These are phyloP conservation scores for Entomortierella lignicola DNA, from an alignment of 192 early-diverging fungal genomes.

Conservation along the genomic window DNA sequence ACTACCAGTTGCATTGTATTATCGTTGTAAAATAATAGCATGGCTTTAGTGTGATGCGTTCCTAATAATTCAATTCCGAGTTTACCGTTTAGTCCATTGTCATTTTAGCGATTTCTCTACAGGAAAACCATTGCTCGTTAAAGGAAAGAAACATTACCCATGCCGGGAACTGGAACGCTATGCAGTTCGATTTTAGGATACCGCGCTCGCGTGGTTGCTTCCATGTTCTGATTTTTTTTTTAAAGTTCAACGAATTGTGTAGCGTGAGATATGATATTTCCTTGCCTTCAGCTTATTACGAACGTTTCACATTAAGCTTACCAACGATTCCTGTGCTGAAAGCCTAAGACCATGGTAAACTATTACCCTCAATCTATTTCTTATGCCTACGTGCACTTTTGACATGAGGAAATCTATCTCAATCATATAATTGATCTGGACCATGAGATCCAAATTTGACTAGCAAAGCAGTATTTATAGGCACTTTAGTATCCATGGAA, in stretches of 20 bases:
- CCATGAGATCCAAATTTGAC: constrained; percentile 41
- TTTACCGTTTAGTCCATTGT: too few species aligned
- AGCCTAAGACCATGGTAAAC: constrained; percentile 37
- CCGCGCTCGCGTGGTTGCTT: constrained; percentile 1
- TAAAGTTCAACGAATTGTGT: neutral
- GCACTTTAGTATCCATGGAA: neutral
- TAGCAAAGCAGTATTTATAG: neutral
- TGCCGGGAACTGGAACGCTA: constrained; percentile 32
- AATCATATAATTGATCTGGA: constrained; percentile 50
- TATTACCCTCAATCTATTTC: constrained; percentile 18
- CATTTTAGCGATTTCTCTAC: too few species aligned
- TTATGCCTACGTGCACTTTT: constrained; percentile 13
- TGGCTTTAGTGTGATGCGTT: constrained; percentile 74
- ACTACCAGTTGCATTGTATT: constrained; percentile 62
- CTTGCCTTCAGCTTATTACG: neutral
- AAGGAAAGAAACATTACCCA: constrained; percentile 13
- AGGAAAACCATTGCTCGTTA: too few species aligned
- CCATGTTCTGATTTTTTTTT: constrained; percentile 28
- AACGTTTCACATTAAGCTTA: neutral
- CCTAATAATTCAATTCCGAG: constrained; percentile 56
- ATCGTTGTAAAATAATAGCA: constrained; percentile 65
- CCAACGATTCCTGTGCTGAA: constrained; percentile 8
- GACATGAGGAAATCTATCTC: constrained; percentile 36
- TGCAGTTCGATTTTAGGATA: constrained; percentile 26
- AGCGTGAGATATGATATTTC: neutral